Percentiles rank a stretch among this genome's conserved stretches.
Evolutionary conservation across 768 basidiomycete species (phyloP).

Genomic region (Boletus tylopilopsis): DNA sequence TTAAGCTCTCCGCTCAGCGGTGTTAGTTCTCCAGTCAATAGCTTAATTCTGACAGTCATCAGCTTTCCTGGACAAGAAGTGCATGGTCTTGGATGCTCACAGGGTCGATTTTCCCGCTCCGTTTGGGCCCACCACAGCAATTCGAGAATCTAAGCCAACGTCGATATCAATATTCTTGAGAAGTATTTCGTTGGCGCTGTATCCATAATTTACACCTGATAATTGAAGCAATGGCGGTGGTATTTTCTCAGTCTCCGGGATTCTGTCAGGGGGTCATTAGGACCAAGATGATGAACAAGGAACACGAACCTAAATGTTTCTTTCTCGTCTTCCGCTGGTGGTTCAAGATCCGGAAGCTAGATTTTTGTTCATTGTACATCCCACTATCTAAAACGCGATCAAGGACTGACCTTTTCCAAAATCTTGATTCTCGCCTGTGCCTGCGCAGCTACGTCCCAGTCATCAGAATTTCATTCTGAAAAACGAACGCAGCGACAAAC

Average conservation of each 20-base stretch:
- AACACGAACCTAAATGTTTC: conserved; percentile 79
- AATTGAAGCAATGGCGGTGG: conserved; percentile 94
- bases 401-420: conserved; percentile 58
- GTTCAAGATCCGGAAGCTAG: conserved; percentile 87
- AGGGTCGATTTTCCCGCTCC: conserved; percentile 96
- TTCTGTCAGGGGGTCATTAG: conserved; percentile 39
- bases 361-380: background rate
- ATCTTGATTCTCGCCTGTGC: conserved; percentile 79
- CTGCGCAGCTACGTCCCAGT: conserved; percentile 62
- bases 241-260: conserved; percentile 96
- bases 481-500: conserved; percentile 32
- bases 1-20: conserved; percentile 66
- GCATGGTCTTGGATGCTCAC: conserved; percentile 38
- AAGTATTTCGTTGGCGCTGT: conserved; percentile 70
- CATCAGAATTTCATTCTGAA: background rate
- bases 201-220: conserved; percentile 88
- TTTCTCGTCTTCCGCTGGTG: conserved; percentile 88
- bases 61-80: conserved; percentile 1
- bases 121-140: conserved; percentile 93
- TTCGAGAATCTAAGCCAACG: conserved; percentile 89
- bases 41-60: conserved; percentile 66
- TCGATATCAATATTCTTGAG: conserved; percentile 83
- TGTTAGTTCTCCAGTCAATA: conserved; percentile 34
- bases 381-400: background rate
- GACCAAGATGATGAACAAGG: background rate